phyloP scores from a whole-genome alignment of 2,329 filamentous ascomycete genomes.

The Zymoseptoria pseudotritici region DNA sequence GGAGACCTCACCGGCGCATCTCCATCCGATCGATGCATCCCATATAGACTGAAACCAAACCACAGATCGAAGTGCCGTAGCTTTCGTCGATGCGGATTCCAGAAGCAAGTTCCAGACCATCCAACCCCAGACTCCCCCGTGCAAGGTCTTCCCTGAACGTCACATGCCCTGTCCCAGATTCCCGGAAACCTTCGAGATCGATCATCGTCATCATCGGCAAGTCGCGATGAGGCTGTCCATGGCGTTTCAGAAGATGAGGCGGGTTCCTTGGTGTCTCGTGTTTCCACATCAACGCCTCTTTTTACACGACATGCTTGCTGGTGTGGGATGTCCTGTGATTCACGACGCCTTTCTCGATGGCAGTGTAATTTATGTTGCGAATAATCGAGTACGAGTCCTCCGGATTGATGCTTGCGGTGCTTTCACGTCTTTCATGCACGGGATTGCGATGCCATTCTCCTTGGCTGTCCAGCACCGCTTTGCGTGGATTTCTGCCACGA shows the following conservation, averaged over 20 bases:
- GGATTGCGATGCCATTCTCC: neutral
- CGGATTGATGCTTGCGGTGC: neutral
- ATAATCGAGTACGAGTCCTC: no score
- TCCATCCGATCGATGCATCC: neutral
- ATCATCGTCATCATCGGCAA: neutral
- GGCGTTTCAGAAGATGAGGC: neutral
- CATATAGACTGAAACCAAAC: neutral
- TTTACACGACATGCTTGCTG: neutral
- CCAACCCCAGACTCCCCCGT: neutral
- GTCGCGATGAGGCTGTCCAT: neutral
- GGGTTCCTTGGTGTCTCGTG: neutral
- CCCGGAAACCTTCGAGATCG: neutral
- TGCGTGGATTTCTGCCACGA: neutral
- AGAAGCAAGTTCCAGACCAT: neutral
- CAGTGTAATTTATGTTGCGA: neutral
- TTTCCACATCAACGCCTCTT: neutral
- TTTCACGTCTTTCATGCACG: neutral
- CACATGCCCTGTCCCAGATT: neutral
- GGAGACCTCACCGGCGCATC: neutral
- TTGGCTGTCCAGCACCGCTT: neutral
- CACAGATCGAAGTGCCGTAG: neutral
- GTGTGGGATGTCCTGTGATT: neutral
- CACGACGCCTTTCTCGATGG: neutral
- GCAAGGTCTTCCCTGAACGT: neutral
- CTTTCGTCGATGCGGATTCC: neutral